These are phyloP conservation scores for Citrus reticulata DNA, from an alignment of 345 rosid species.

Conservation along the genomic window DNA sequence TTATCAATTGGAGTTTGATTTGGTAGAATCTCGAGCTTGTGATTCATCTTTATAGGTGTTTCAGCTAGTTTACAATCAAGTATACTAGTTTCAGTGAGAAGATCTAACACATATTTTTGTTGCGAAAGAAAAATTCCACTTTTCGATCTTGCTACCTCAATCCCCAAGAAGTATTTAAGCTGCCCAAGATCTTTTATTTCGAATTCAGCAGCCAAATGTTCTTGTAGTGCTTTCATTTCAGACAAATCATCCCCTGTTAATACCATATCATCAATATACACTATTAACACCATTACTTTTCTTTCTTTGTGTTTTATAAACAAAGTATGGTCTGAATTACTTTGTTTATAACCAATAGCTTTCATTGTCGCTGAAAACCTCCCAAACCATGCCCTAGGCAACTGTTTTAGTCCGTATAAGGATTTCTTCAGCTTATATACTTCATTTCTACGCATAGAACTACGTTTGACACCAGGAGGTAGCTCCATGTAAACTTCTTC, in stretches of 20 bases:
- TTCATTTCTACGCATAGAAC: neutral
- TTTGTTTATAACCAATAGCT: neutral
- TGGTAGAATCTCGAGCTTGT: neutral
- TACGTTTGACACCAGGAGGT: no score
- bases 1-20: neutral
- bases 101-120: neutral
- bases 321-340: neutral
- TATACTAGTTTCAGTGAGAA: neutral
- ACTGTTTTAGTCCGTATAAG: neutral
- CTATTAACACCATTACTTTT: neutral
- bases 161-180: neutral
- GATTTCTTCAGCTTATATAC: neutral
- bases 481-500: neutral
- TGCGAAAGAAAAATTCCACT: neutral
- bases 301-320: neutral
- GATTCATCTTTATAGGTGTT: no score
- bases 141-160: neutral
- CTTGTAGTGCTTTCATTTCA: neutral
- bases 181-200: neutral
- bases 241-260: neutral
- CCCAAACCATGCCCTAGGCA: neutral
- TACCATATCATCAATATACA: constrained; percentile 1
- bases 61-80: no score
- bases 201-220: neutral
- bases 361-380: neutral